Conservation (phyloP, 352 stramenopile genomes). For the Globisporangium okanoganense region DNA sequence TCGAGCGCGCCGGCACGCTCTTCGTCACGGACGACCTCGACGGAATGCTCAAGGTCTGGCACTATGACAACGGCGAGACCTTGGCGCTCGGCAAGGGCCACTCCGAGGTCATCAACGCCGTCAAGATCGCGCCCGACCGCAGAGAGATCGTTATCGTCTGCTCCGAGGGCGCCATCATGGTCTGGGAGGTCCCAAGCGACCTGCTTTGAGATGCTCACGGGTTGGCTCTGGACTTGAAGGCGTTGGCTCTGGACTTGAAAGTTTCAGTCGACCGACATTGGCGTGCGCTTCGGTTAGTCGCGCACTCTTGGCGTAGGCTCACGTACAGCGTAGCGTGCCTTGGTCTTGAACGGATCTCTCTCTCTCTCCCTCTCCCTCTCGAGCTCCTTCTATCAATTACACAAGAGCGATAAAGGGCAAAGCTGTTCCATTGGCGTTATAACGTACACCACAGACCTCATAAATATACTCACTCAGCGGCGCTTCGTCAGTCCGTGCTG, state of each 20-base stretch:
- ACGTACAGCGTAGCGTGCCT: no score
- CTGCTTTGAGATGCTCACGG: no score
- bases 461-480: conserved; percentile 16
- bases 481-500: conserved; percentile 2
- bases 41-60: conserved; percentile 92
- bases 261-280: no score
- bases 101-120: conserved; percentile 90
- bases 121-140: conserved; percentile 93
- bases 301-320: no score
- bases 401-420: no score
- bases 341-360: no score
- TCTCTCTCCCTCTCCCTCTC: no score
- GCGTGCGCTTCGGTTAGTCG: no score
- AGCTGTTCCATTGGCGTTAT: conserved; percentile 4
- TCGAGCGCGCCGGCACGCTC: conserved; percentile 82
- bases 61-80: conserved; percentile 95
- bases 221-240: no score
- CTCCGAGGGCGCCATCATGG: conserved; percentile 93
- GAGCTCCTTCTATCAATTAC: no score
- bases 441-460: conserved; percentile 7
- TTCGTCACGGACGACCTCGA: conserved; percentile 92
- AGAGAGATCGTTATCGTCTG: conserved; percentile 93
- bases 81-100: conserved; percentile 89
- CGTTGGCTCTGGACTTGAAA: no score
- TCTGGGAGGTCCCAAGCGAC: conserved; percentile 87